A percentile compares a stretch with the other conserved stretches of the same genome.
Conservation (phyloP, 2,329 filamentous ascomycete genomes). For the Claviceps sp. region DNA sequence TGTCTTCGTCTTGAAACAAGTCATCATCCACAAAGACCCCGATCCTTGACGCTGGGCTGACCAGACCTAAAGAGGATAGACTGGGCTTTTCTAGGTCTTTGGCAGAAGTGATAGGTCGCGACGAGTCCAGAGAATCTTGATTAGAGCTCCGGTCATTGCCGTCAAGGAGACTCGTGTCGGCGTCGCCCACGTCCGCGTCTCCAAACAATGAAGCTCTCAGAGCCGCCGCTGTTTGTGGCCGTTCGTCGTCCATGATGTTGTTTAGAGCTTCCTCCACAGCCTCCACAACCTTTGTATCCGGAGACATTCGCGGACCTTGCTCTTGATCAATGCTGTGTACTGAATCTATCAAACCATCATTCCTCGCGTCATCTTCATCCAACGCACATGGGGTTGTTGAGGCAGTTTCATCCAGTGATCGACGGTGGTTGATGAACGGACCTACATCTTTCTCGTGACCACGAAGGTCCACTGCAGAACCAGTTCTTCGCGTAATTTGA, state of each 20-base stretch:
- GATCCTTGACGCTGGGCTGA: slow-evolving; percentile 74
- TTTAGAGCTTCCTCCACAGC: slow-evolving; percentile 87
- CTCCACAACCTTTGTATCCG: slow-evolving; percentile 71
- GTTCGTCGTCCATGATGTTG: slow-evolving; percentile 77
- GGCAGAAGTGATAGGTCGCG: slow-evolving; percentile 13
- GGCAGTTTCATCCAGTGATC: slow-evolving; percentile 55
- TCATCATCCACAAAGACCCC: slow-evolving; percentile 92
- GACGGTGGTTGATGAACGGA: slow-evolving; percentile 33
- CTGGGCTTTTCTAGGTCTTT: slow-evolving; percentile 60
- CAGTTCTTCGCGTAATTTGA: slow-evolving; percentile 26
- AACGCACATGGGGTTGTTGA: slow-evolving; percentile 45
- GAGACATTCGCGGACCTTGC: slow-evolving; percentile 34
- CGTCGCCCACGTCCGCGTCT: slow-evolving; percentile 17
- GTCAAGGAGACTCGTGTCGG: slow-evolving; percentile 35
- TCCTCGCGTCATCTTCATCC: slow-evolving; percentile 69
- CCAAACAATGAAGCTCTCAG: slow-evolving; percentile 53
- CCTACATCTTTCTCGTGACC: slow-evolving; percentile 23
- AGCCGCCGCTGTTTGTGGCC: slow-evolving; percentile 48
- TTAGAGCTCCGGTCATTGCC: slow-evolving; percentile 46
- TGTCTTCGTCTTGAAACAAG: slow-evolving; percentile 79
- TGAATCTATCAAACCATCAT: slow-evolving; percentile 56
- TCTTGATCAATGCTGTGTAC: slow-evolving; percentile 69
- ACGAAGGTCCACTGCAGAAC: slow-evolving; percentile 36
- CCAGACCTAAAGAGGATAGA: slow-evolving; percentile 78
- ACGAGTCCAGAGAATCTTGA: slow-evolving; percentile 46